Percentiles rank a stretch among this genome's conserved stretches.
phyloP scores from a whole-genome alignment of 306 rosid species.

The Quillaja saponaria region DNA sequence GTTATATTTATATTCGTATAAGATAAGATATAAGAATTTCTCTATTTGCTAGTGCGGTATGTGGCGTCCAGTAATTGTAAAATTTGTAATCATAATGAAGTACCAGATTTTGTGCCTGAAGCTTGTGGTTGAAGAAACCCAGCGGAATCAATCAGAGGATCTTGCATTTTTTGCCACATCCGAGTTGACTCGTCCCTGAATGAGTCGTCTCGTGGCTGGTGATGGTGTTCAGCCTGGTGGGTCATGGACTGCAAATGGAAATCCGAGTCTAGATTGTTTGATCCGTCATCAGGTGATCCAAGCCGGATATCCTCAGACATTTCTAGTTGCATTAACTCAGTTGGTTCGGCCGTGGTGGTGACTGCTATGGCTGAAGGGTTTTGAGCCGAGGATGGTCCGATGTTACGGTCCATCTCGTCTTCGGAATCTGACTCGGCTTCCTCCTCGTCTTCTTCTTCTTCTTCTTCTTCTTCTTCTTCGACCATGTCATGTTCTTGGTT shows the following conservation, averaged over 20 bases:
- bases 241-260: slow-evolving; percentile 55
- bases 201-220: slow-evolving; percentile 31
- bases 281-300: slow-evolving; percentile 81
- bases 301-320: slow-evolving; percentile 80
- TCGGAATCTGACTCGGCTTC: slow-evolving; percentile 54
- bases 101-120: slow-evolving; percentile 46
- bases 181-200: slow-evolving; percentile 38
- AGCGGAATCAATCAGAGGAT: not conserved
- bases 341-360: slow-evolving; percentile 38
- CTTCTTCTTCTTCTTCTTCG: slow-evolving; percentile 44
- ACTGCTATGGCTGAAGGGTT: slow-evolving; percentile 14
- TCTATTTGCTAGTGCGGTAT: not conserved
- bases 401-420: slow-evolving; percentile 41
- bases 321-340: slow-evolving; percentile 82
- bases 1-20: too few relatives aligned
- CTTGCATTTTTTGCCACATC: slow-evolving; percentile 46
- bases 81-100: not conserved
- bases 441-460: slow-evolving; percentile 40
- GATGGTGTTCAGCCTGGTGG: slow-evolving; percentile 27
- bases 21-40: too few relatives aligned
- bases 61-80: too few relatives aligned
- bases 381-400: not conserved
- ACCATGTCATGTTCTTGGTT: slow-evolving; percentile 40
- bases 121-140: slow-evolving; percentile 44
- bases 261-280: slow-evolving; percentile 73